phyloP scores from a whole-genome alignment of 345 rosid genomes.

The Mercurialis annua region DNA sequence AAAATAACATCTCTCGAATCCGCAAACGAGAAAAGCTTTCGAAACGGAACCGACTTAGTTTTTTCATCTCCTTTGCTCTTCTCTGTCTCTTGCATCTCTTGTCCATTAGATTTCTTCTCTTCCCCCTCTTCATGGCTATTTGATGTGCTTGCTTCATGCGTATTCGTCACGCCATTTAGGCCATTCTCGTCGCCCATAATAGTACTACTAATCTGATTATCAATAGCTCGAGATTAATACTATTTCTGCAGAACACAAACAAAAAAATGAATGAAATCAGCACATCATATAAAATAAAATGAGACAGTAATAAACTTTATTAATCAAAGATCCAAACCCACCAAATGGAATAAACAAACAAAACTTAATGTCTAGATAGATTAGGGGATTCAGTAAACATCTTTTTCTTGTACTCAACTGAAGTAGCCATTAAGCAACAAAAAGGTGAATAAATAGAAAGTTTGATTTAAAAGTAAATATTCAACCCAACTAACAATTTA shows the following conservation, averaged over 20 bases:
- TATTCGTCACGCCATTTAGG: constrained; percentile 13
- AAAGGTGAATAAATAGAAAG: neutral
- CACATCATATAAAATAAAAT: neutral
- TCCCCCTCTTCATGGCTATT: constrained; percentile 34
- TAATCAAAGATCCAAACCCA: neutral
- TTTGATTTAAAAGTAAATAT: neutral
- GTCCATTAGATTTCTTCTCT: no score
- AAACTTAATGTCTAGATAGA: neutral
- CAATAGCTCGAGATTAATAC: neutral
- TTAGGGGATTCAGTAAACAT: neutral
- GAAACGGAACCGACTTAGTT: constrained; percentile 58
- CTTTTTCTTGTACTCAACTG: neutral
- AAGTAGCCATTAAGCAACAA: neutral
- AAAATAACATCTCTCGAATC: constrained; percentile 51
- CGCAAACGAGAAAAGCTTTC: constrained; percentile 77
- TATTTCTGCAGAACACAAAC: neutral
- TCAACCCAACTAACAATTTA: neutral
- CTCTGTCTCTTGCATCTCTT: constrained; percentile 16
- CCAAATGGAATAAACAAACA: neutral
- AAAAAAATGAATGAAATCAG: neutral
- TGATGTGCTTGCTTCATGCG: constrained; percentile 43
- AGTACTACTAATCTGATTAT: neutral
- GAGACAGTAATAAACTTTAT: neutral
- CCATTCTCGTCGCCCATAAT: constrained; percentile 38
- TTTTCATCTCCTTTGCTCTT: constrained; percentile 53